These are phyloP conservation scores for Juglanconis sp. DNA, from an alignment of 2,329 filamentous ascomycete genomes.

Conservation along the genomic window DNA sequence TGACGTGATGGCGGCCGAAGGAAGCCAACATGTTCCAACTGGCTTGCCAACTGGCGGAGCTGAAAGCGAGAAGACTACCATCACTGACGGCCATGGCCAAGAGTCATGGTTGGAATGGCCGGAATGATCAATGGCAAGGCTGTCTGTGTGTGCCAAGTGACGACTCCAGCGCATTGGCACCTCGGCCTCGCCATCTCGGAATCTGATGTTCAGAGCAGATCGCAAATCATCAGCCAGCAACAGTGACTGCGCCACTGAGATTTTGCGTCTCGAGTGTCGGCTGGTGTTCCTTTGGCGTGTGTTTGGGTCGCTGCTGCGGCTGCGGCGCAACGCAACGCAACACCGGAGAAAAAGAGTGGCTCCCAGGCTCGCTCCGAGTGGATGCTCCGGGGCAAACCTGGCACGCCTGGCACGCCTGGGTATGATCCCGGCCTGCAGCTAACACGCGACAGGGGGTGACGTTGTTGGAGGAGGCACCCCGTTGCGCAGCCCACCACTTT, in stretches of 20 bases:
- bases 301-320: not conserved
- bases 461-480: not conserved
- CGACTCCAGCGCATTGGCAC: not conserved
- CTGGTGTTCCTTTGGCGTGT: too few relatives aligned
- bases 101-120: too few relatives aligned
- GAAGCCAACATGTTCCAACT: not conserved
- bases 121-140: too few relatives aligned
- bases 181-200: not conserved
- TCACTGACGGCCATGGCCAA: not conserved
- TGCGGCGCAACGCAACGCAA: not conserved
- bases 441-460: not conserved
- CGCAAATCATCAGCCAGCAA: not conserved
- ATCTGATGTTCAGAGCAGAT: not conserved
- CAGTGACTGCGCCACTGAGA: not conserved
- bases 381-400: too few relatives aligned
- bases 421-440: not conserved
- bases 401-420: not conserved
- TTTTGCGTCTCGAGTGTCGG: not conserved
- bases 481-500: too few relatives aligned
- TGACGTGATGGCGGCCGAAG: conserved; percentile 3
- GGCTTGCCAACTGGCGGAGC: not conserved
- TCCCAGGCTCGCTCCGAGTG: too few relatives aligned
- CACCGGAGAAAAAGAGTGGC: not conserved
- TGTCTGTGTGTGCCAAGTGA: too few relatives aligned
- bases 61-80: not conserved